Percentiles rank a stretch among this genome's conserved stretches.
phyloP scores from a whole-genome alignment of 345 rosid species.

The Linum trigynum region DNA sequence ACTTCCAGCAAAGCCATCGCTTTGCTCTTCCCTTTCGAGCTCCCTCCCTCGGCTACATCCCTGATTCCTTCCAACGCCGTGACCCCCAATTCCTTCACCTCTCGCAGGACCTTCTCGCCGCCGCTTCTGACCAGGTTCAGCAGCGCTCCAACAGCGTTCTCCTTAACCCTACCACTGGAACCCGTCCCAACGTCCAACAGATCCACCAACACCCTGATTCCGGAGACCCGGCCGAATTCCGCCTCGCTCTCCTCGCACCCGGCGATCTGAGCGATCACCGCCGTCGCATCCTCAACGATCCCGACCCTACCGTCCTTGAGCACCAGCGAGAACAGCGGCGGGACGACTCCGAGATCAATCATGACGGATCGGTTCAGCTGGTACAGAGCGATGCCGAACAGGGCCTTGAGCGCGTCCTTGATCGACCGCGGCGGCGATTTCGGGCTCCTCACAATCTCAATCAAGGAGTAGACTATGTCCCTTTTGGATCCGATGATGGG shows the following conservation, averaged over 20 bases:
- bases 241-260: constrained; percentile 83
- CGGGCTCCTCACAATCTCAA: constrained; percentile 42
- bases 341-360: constrained; percentile 57
- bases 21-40: constrained; percentile 55
- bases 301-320: constrained; percentile 72
- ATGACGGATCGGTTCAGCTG: constrained; percentile 55
- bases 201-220: constrained; percentile 52
- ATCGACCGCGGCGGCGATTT: constrained; percentile 61
- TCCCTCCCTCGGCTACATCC: constrained; percentile 51
- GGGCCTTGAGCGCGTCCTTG: constrained; percentile 78
- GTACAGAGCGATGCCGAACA: constrained; percentile 61
- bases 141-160: constrained; percentile 69
- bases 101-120: constrained; percentile 35
- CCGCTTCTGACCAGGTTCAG: constrained; percentile 60
- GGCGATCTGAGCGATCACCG: constrained; percentile 81
- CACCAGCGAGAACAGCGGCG: constrained; percentile 51
- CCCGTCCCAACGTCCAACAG: constrained; percentile 69
- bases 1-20: constrained; percentile 45
- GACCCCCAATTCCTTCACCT: constrained; percentile 34
- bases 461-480: constrained; percentile 63
- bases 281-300: constrained; percentile 84
- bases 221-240: constrained; percentile 49
- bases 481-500: constrained; percentile 79
- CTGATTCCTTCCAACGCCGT: constrained; percentile 48
- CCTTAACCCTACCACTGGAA: constrained; percentile 49